Evolutionary conservation across 495 filamentous ascomycete species (phyloP), one percentile per base, ranked within the genome.

Genomic region (Astrothelium subdiscretum): DNA sequence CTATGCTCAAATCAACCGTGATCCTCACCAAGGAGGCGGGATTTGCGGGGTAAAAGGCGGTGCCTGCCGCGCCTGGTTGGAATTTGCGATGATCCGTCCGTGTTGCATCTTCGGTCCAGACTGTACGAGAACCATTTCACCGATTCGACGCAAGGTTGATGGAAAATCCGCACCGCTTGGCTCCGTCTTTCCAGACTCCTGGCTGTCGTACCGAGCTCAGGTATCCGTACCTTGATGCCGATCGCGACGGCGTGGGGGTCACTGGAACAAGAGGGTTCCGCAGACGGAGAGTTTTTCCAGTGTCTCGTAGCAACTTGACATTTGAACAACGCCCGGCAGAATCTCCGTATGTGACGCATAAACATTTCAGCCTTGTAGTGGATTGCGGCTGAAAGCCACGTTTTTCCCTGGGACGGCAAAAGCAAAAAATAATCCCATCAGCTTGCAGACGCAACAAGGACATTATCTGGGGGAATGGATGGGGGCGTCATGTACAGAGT

Each of bases 221-320:
- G 48, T 5, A 24, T 26, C 10, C 20, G 48, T 54, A 54, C 48
- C 48, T 29, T 29, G 4, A 24, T 54, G 48, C 48, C 24, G 48
- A 54, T 54, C 48, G 24, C 26, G 48, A 54, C 48, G 48, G 48
- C 48, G 48, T 54, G 48, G 48, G 48, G 48, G 48, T 54, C 35
- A n/a, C n/a, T n/a, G n/a, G n/a, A n/a, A n/a, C n/a, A n/a, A n/a
- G n/a, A n/a, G n/a, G n/a, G n/a, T n/a, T n/a, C n/a, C n/a, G n/a
- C n/a, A n/a, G n/a, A n/a, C n/a, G n/a, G n/a, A n/a, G n/a, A n/a
- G n/a, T n/a, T n/a, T n/a, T n/a, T n/a, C n/a, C n/a, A n/a, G n/a
- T n/a, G n/a, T n/a, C n/a, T n/a, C n/a, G n/a, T n/a, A n/a, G n/a
- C n/a, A n/a, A n/a, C n/a, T n/a, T n/a, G n/a, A n/a, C n/a, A n/a